Conservation (phyloP, 1,284 basidiomycete species). For the Wallemia hederae region DNA sequence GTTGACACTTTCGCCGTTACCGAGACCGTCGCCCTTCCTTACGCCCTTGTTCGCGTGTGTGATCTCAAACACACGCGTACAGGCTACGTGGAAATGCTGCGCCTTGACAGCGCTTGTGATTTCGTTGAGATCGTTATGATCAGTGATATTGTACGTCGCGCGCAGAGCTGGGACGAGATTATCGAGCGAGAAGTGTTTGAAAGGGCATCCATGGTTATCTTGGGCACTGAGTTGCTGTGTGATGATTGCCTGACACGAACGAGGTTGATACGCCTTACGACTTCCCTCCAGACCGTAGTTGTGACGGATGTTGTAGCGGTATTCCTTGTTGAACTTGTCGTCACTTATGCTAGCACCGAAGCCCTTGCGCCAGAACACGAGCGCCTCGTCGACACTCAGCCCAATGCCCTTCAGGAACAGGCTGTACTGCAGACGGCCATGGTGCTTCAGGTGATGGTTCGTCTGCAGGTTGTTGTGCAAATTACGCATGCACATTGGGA, state of each 20-base stretch:
- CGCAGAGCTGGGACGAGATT: constrained; percentile 54
- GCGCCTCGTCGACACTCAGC: constrained; percentile 74
- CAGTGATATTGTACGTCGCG: constrained; percentile 36
- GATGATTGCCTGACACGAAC: constrained; percentile 70
- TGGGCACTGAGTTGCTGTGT: constrained; percentile 36
- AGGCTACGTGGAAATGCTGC: constrained; percentile 77
- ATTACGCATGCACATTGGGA: constrained; percentile 85
- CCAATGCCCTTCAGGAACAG: constrained; percentile 90
- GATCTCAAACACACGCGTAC: constrained; percentile 85
- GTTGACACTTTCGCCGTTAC: constrained; percentile 58
- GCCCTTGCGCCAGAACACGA: constrained; percentile 73
- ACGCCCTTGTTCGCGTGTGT: constrained; percentile 47
- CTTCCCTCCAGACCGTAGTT: constrained; percentile 82
- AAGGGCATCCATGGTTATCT: constrained; percentile 78
- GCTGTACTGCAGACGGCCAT: constrained; percentile 67
- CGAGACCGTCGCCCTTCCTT: constrained; percentile 66
- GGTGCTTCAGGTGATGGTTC: constrained; percentile 75
- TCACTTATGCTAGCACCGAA: constrained; percentile 46
- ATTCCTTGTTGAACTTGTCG: constrained; percentile 94
- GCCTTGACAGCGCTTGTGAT: constrained; percentile 54
- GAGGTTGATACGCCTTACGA: constrained; percentile 69
- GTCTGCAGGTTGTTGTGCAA: constrained; percentile 48
- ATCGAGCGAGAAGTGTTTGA: constrained; percentile 60
- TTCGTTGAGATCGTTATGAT: constrained; percentile 51
- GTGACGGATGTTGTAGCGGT: constrained; percentile 92